A percentile compares a stretch with the other conserved stretches of the same genome.
phyloP scores from a whole-genome alignment of 345 rosid species.

The Microcos paniculata region DNA sequence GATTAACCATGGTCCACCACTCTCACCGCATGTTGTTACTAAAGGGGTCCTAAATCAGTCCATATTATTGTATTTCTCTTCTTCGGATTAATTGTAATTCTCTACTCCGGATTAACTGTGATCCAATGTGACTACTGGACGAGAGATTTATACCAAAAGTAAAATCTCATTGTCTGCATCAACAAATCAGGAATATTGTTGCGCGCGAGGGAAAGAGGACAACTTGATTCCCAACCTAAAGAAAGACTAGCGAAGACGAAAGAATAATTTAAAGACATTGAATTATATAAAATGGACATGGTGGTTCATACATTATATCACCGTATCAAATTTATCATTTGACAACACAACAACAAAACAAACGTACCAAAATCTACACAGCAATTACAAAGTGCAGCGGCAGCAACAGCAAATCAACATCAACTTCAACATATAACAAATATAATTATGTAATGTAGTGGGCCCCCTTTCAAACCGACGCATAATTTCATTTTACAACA shows the following conservation, averaged over 20 bases:
- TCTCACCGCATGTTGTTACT: no score
- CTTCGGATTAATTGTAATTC: no score
- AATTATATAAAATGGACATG: not conserved
- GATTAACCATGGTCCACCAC: no score
- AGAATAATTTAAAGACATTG: not conserved
- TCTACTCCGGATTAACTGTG: no score
- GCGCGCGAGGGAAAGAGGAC: not conserved
- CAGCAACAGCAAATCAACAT: constrained; percentile 2
- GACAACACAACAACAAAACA: not conserved
- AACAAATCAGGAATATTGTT: not conserved
- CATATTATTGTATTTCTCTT: no score
- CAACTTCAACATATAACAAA: not conserved
- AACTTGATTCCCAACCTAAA: not conserved
- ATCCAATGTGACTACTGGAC: no score
- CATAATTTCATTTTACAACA: constrained; percentile 5
- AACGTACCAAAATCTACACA: not conserved
- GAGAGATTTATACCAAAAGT: no score
- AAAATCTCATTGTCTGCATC: not conserved
- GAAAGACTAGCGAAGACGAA: not conserved
- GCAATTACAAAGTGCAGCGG: not conserved
- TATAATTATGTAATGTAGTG: not conserved
- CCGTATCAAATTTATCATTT: not conserved
- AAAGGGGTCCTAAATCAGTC: no score
- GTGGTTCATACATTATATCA: not conserved
- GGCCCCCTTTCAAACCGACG: constrained; percentile 1